Conservation (phyloP, 169 alveolate genomes). For the Plasmodium reichenowi region DNA sequence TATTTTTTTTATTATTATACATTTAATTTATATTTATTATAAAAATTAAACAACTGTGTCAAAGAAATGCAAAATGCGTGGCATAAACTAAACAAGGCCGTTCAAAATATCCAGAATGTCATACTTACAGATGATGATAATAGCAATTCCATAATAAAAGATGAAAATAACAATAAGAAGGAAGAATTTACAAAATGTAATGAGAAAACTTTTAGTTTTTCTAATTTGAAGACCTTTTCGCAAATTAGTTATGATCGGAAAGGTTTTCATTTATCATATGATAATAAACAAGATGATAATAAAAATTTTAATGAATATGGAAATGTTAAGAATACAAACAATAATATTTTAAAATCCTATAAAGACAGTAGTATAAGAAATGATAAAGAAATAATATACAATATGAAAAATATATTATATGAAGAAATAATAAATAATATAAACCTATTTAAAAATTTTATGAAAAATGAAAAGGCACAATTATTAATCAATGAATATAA, state of each 20-base stretch:
- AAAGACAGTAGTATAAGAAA: background rate
- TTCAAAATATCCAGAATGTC: constrained; percentile 49
- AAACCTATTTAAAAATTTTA: constrained; percentile 11
- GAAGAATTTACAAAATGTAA: constrained; percentile 17
- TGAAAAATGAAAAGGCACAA: constrained; percentile 31
- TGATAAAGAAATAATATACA: background rate
- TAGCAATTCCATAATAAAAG: background rate
- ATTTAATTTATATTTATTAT: no score
- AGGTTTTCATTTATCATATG: no score
- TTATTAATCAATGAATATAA: constrained; percentile 19
- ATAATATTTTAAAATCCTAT: no score
- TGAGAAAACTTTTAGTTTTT: background rate
- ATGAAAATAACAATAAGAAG: background rate
- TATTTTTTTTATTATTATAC: no score
- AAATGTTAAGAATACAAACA: no score
- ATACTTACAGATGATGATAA: constrained; percentile 41
- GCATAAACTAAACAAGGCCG: constrained; percentile 27
- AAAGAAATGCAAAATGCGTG: constrained; percentile 58
- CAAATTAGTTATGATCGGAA: no score
- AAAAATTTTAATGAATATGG: background rate
- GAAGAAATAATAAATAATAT: constrained; percentile 31
- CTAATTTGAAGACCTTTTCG: background rate
- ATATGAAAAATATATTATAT: constrained; percentile 27
- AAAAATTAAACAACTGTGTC: no score
- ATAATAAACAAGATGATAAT: background rate